Conservation (phyloP, 1,284 basidiomycete species). For the Melampsora americana region DNA sequence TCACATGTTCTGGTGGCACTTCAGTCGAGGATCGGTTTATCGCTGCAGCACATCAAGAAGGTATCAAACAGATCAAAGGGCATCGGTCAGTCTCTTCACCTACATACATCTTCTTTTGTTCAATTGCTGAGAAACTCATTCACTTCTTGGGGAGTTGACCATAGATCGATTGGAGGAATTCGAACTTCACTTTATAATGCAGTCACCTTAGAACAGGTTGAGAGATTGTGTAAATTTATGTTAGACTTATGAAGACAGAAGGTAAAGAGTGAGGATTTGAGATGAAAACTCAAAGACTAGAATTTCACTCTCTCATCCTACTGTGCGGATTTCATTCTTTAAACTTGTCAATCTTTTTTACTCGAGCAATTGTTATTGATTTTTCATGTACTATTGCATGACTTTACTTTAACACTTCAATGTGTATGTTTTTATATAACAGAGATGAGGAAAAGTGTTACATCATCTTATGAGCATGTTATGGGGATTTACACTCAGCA, state of each 20-base stretch:
- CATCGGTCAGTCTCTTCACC: conserved; percentile 61
- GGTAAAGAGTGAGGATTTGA: not conserved
- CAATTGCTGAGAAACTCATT: not conserved
- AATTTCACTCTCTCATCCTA: too few species aligned
- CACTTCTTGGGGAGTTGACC: conserved; percentile 47
- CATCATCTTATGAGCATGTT: too few species aligned
- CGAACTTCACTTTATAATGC: conserved; percentile 94
- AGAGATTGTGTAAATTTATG: conserved; percentile 59
- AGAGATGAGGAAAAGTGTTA: too few species aligned
- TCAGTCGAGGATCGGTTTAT: conserved; percentile 67
- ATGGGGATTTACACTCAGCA: too few species aligned
- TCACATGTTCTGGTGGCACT: conserved; percentile 67
- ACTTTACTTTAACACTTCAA: too few species aligned
- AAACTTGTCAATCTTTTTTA: too few species aligned
- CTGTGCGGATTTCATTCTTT: too few species aligned
- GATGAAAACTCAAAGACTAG: too few species aligned
- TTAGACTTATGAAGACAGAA: conserved; percentile 11
- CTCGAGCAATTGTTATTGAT: too few species aligned
- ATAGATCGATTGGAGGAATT: conserved; percentile 60
- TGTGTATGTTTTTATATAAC: too few species aligned
- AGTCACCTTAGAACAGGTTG: conserved; percentile 71
- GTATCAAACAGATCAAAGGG: conserved; percentile 82
- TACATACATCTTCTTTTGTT: conserved; percentile 58
- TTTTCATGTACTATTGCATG: too few species aligned
- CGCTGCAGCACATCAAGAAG: conserved; percentile 67